Base-by-base conservation (phyloP, 495 filamentous ascomycete genomes). In the Penicillium alfredii region DNA sequence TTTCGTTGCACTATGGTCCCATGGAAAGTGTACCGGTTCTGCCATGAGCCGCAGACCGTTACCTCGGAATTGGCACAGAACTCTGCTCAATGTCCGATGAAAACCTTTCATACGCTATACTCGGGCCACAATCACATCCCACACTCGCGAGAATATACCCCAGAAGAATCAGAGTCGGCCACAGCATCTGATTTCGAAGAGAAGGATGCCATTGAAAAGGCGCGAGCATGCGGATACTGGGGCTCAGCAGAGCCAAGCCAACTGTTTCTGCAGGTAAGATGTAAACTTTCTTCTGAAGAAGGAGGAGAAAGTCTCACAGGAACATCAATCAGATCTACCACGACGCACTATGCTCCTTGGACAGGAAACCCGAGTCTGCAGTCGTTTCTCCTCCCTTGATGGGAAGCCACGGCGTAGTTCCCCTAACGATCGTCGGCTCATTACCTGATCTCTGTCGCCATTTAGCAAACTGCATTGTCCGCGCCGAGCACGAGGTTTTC, bases 401-500 rank as follows among this genome's bases (percentile, higher is more conserved):
- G 66, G 84, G 83, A 1, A 80, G 72, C 40, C 67, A 64, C 35
- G 84, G 84, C 1, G 70, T 71, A 1, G 58, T 84, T 8, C 82
- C 84, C 0, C 51, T 88, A 49, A 82, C 81, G 4, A 72, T 87
- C 27, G 73, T 87, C 13, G 80, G 80, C 0, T 71, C 74, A 40
- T 52, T 88, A 8, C 76, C 77, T 3, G 84, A 89, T 48, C 77
- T 87, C 29, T 72, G 71, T 35, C 71, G 81, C 4, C 82, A 88
- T 60, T 79, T 84, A 63, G 76, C 80, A 9, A 88, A 88, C 49
- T 69, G 82, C 12, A 87, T 89, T 33, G 81, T 69, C 10, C 71
- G 82, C 1, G 83, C 84, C 1, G 67, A 86, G 52, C 73, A 68
- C 28, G 84, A 89, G 51, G 74, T 89, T 1, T 78, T 80, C 35